Base-by-base conservation (phyloP, 148 eudicot genomes). In the Cornus controversa region DNA sequence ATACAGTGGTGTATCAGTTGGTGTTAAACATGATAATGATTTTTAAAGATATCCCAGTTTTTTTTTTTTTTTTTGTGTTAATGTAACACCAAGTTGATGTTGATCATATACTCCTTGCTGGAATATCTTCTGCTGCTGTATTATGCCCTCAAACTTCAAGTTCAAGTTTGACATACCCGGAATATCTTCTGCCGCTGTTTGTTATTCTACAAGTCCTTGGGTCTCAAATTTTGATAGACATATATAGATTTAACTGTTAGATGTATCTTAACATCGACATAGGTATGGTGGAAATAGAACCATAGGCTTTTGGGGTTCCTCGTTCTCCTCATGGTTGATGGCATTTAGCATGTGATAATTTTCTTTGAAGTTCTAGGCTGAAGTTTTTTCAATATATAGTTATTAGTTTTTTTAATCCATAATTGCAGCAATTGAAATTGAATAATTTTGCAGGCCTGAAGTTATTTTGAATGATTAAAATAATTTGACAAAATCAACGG, bases 401-500 rank as follows among this genome's bases (percentile, higher is more conserved):
- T 24, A 5, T 10, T 20, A 18, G 13, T 25, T 53, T 0, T 47
- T 26, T 27, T 60, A 5, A 24, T 62, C 36, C 24, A 24, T 23
- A 8, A 23, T 23, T 62, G 31, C 77, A 47, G 65, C 9, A 57
- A 45, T 80, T 60, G 2, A 80, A 62, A 23, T 66, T 20, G 47
- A 70, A 20, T 71, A 72, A 76, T 50, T 8, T 69, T 85, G 88
- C 91, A 85, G 91, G 83, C 26, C 28, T 47, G 29, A 0, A 68
- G 47, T 18, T 50, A 11, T 60, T 60, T 11, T 72, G 42, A 70
- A 66, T 62, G 60, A 83, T 82, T 50, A 74, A 78, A 66, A 26
- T 86, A 71, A 16, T 79, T 40, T 81, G 75, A 69, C 45, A 78
- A 72, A 86, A 71, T 74, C 53, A 45, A 53, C 63, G 74, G 76